Percentiles rank a stretch among this genome's conserved stretches.
These are phyloP conservation scores for Mortierella polycephala DNA, from an alignment of 371 early-diverging fungal genomes.

Conservation along the genomic window DNA sequence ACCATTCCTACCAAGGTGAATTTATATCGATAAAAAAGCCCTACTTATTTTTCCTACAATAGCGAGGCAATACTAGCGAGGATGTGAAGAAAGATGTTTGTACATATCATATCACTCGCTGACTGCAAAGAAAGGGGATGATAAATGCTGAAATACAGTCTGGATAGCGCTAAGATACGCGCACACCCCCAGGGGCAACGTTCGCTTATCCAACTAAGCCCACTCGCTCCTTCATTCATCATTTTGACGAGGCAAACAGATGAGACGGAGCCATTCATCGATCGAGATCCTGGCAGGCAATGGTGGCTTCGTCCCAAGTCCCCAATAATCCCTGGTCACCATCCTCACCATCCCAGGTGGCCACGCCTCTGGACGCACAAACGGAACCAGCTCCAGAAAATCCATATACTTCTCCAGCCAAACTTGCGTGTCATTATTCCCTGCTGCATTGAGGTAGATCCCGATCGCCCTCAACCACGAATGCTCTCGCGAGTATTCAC, in stretches of 20 bases:
- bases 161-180: too few species aligned
- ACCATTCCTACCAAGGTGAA: too few species aligned
- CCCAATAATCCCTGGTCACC: constrained; percentile 33
- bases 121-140: too few species aligned
- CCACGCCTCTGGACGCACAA: constrained; percentile 24
- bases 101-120: too few species aligned
- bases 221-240: neutral
- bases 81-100: neutral
- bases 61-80: neutral
- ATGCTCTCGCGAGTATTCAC: constrained; percentile 14
- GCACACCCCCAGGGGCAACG: neutral
- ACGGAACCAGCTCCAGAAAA: constrained; percentile 26
- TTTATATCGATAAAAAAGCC: neutral
- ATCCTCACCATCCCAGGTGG: constrained; percentile 17
- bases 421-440: constrained; percentile 28
- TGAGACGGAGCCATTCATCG: constrained; percentile 31
- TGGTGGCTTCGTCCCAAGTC: constrained; percentile 12
- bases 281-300: constrained; percentile 28
- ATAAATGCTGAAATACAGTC: too few species aligned
- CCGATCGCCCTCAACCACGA: constrained; percentile 43
- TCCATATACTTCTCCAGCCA: constrained; percentile 51
- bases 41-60: neutral
- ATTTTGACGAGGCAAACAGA: constrained; percentile 4
- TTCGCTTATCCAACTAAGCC: neutral
- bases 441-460: constrained; percentile 43